phyloP scores from a whole-genome alignment of 1,139 yeast species.

The Hyphopichia buzzinii region DNA sequence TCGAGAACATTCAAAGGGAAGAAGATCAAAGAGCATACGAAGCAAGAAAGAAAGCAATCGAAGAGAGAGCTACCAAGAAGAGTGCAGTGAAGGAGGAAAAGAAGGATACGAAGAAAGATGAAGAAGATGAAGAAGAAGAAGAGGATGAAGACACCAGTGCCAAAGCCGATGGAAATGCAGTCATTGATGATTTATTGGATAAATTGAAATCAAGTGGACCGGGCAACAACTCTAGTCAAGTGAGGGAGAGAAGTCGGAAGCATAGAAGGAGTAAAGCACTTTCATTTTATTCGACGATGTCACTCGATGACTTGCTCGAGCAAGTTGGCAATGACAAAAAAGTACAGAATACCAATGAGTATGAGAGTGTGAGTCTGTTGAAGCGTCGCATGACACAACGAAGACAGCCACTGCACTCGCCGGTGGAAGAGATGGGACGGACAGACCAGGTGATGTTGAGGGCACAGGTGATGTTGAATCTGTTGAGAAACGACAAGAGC shows the following conservation, averaged over 20 bases:
- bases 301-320: constrained; percentile 23
- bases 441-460: constrained; percentile 32
- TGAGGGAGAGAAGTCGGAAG: constrained; percentile 20
- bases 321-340: constrained; percentile 1
- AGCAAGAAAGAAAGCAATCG: constrained; percentile 34
- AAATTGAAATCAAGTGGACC: constrained; percentile 35
- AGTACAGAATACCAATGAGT: constrained; percentile 16
- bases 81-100: constrained; percentile 9
- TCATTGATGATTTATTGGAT: constrained; percentile 39
- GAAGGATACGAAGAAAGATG: constrained; percentile 9
- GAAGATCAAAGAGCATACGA: constrained; percentile 45
- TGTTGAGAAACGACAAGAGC: constrained; percentile 22
- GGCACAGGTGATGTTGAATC: constrained; percentile 44
- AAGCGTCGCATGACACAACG: constrained; percentile 40
- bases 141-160: constrained; percentile 8
- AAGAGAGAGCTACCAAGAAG: constrained; percentile 16
- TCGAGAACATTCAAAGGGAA: constrained; percentile 47
- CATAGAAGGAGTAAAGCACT: constrained; percentile 33
- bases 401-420: constrained; percentile 11
- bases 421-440: constrained; percentile 13
- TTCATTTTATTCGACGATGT: constrained; percentile 33
- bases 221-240: constrained; percentile 14
- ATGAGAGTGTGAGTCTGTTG: constrained; percentile 40
- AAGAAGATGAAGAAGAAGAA: constrained; percentile 6
- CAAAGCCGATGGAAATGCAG: constrained; percentile 19